A percentile compares a stretch with the other conserved stretches of the same genome.
phyloP scores from a whole-genome alignment of 2,329 filamentous ascomycete genomes.

The Colletotrichum acutatum region DNA sequence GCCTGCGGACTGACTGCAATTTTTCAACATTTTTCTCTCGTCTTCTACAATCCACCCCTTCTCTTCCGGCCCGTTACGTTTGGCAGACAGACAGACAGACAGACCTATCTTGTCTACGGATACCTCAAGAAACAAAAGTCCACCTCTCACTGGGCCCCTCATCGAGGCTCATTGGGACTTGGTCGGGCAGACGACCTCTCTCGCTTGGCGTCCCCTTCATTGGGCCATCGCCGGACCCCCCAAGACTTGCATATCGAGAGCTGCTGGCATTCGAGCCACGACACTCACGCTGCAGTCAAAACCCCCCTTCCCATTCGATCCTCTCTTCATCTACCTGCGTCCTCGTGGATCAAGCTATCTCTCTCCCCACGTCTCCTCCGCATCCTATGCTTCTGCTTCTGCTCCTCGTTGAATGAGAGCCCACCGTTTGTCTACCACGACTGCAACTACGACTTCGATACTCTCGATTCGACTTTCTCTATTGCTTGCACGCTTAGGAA shows the following conservation, averaged over 20 bases:
- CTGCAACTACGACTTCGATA: constrained; percentile 12
- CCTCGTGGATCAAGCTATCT: constrained; percentile 34
- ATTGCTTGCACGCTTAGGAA: constrained; percentile 1
- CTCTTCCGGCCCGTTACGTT: neutral
- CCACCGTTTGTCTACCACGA: constrained; percentile 3
- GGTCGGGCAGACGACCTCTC: constrained; percentile 27
- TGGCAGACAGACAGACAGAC: too few species aligned
- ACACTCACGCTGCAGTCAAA: constrained; percentile 47
- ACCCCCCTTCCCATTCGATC: constrained; percentile 39
- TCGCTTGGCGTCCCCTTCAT: constrained; percentile 28
- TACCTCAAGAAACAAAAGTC: neutral
- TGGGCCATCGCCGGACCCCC: constrained; percentile 32
- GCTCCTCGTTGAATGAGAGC: constrained; percentile 21
- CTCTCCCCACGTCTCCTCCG: constrained; percentile 31
- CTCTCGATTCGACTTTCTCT: constrained; percentile 11
- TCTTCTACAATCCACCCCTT: constrained; percentile 12
- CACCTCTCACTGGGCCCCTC: neutral
- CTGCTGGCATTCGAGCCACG: constrained; percentile 54
- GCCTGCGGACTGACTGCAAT: constrained; percentile 1
- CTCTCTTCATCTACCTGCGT: constrained; percentile 31
- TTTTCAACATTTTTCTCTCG: constrained; percentile 17
- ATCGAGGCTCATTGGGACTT: constrained; percentile 29
- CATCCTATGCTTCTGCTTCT: constrained; percentile 18
- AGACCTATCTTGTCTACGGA: neutral
- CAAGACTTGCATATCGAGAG: constrained; percentile 39